phyloP scores from a whole-genome alignment of 495 filamentous ascomycete species.

The Chaetomidium leptoderma region DNA sequence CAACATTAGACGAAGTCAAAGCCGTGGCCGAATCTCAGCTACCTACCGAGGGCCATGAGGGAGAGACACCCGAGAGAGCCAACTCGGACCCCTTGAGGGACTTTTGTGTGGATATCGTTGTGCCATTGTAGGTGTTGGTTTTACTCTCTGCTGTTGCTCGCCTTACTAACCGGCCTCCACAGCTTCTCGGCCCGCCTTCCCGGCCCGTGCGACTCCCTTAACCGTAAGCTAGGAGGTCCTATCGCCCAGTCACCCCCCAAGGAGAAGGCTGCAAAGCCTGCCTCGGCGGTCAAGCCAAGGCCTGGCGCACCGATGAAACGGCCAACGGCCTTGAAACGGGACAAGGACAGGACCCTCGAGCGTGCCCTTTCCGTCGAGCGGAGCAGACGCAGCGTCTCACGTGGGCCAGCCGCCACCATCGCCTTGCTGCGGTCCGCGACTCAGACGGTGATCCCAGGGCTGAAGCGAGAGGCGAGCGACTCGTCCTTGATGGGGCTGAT shows the following conservation, averaged over 20 bases:
- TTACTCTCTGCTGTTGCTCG: not conserved
- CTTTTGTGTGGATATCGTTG: constrained; percentile 89
- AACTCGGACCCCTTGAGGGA: constrained; percentile 46
- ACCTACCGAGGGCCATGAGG: constrained; percentile 27
- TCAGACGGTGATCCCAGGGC: constrained; percentile 48
- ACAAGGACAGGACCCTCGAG: constrained; percentile 59
- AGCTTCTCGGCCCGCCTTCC: constrained; percentile 78
- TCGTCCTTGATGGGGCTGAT: constrained; percentile 51
- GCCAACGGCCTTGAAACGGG: constrained; percentile 45
- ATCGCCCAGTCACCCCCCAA: constrained; percentile 59
- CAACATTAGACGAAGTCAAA: constrained; percentile 53
- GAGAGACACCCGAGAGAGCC: constrained; percentile 28
- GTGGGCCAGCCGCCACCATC: constrained; percentile 47
- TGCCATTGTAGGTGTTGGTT: constrained; percentile 68
- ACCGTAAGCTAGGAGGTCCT: constrained; percentile 80
- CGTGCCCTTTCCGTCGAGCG: constrained; percentile 68
- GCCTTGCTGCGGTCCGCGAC: constrained; percentile 69
- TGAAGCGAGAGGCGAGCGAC: constrained; percentile 66
- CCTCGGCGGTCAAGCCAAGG: constrained; percentile 33
- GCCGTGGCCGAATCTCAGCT: constrained; percentile 48
- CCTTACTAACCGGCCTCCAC: not conserved
- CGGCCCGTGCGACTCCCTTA: constrained; percentile 71
- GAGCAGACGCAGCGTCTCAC: constrained; percentile 48
- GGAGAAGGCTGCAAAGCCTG: constrained; percentile 42
- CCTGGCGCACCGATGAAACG: constrained; percentile 58